phyloP scores from a whole-genome alignment of 768 basidiomycete species.

The Fistulinella prunicolor region DNA sequence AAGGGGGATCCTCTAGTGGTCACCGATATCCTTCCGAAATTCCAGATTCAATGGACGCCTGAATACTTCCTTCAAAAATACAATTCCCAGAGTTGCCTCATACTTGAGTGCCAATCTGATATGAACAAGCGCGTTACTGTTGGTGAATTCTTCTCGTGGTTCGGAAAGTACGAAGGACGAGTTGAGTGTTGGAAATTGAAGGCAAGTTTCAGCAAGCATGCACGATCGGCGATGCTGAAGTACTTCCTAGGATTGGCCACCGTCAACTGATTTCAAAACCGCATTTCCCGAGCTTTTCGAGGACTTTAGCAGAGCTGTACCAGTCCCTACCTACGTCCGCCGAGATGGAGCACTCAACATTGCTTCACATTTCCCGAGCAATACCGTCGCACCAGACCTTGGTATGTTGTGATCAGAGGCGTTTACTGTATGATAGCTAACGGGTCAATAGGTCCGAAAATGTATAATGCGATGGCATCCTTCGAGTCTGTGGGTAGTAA shows the following conservation, averaged over 20 bases:
- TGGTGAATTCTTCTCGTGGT: slow-evolving; percentile 73
- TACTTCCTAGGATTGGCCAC: slow-evolving; percentile 80
- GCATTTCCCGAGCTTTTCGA: slow-evolving; percentile 83
- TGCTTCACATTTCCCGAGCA: slow-evolving; percentile 83
- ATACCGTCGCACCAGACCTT: slow-evolving; percentile 76
- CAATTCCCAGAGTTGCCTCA: slow-evolving; percentile 58
- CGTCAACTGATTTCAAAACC: slow-evolving; percentile 77
- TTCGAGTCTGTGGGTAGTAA: slow-evolving; percentile 63
- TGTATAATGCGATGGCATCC: slow-evolving; percentile 89
- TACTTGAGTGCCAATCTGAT: slow-evolving; percentile 83
- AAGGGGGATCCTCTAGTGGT: slow-evolving; percentile 78
- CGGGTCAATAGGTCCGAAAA: slow-evolving; percentile 69
- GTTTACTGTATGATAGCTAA: slow-evolving; percentile 3
- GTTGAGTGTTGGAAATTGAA: slow-evolving; percentile 72
- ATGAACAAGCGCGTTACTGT: slow-evolving; percentile 61
- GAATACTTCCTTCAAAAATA: slow-evolving; percentile 74
- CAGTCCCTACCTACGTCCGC: slow-evolving; percentile 87
- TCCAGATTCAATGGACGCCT: slow-evolving; percentile 77
- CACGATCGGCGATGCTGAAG: slow-evolving; percentile 4
- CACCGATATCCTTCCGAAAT: slow-evolving; percentile 56
- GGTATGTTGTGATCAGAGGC: slow-evolving; percentile 41
- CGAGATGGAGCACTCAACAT: slow-evolving; percentile 88
- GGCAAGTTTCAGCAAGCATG: slow-evolving; percentile 37
- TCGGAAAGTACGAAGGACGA: slow-evolving; percentile 64
- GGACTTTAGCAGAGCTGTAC: slow-evolving; percentile 80